Base-by-base conservation (phyloP, 805 yeast genomes). In the Barnettozyma botsteinii region DNA sequence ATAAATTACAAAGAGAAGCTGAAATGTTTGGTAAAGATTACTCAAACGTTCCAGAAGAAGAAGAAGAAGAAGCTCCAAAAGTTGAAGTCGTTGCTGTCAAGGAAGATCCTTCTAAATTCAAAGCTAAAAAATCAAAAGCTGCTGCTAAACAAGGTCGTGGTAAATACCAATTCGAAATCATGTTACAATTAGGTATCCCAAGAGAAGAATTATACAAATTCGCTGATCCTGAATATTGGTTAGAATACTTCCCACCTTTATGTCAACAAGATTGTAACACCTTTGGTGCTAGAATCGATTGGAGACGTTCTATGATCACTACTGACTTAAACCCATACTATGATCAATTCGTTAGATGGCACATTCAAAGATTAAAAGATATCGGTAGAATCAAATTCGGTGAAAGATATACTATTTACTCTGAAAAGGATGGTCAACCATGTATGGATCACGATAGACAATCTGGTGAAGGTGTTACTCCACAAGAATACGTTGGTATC, bases 361-460 rank as follows among this genome's bases (percentile, higher is more conserved):
- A 88, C 66, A 85, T 93, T 79, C 86, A 81, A 66, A 72, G 81
- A 60, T 78, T 93, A 62, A 85, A 79, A 69, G 88, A 77, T 34
- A 67, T 73, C 43, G 95, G 91, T 49, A 91, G 87, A 68, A 88
- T 93, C 69, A 93, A 91, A 71, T 93, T 93, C 54, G 98, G 98
- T 65, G 95, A 91, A 71, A 82, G 98, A 69, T 86, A 88, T 72
- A 93, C 98, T 51, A 86, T 93, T 57, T 93, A 86, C 69, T 89
- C 98, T 31, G 95, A 88, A 61, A 91, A 85, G 68, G 98, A 93
- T 66, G 97, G 97, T 50, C 98, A 93, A 72, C 94, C 98, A 29
- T 93, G 98, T 73, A 89, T 93, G 91, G 98, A 93, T 66, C 98
- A 93, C 65, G 98, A 93, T 67, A 82, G 98, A 73, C 84, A 77